These are phyloP conservation scores for Coemansia sp. DNA, from an alignment of 192 early-diverging fungal genomes.

Conservation along the genomic window DNA sequence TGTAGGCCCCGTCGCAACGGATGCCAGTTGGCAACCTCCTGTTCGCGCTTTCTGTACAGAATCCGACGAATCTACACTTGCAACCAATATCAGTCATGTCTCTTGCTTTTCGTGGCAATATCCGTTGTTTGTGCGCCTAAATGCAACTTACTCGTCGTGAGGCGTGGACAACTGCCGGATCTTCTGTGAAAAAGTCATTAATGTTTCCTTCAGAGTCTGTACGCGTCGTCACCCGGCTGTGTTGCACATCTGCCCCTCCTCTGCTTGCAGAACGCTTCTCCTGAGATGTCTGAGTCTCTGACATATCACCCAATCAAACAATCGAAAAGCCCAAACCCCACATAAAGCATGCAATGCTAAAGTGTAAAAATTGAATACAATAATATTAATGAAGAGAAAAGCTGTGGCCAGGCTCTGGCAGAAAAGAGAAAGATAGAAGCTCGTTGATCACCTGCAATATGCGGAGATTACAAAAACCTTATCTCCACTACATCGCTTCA, in stretches of 20 bases:
- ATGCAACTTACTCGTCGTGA: conserved; percentile 21
- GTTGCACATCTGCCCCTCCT: not conserved
- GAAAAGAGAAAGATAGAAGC: not conserved
- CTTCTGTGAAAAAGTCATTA: conserved; percentile 38
- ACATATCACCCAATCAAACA: not conserved
- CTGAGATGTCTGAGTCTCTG: not conserved
- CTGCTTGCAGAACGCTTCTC: not conserved
- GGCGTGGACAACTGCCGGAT: conserved; percentile 25
- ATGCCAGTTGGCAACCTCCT: conserved; percentile 33
- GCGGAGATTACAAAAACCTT: not conserved
- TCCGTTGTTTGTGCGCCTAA: not conserved
- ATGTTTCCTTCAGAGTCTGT: conserved; percentile 2
- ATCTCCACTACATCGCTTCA: not conserved
- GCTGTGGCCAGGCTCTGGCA: not conserved
- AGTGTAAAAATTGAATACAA: not conserved
- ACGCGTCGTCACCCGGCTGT: not conserved
- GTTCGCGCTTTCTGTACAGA: conserved; percentile 33
- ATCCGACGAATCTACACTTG: conserved; percentile 39
- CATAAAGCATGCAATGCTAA: not conserved
- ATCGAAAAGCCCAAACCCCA: not conserved
- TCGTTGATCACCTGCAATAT: not conserved
- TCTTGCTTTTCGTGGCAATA: not conserved
- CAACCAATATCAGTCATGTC: too few relatives aligned
- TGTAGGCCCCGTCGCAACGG: conserved; percentile 29
- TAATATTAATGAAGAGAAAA: not conserved